Evolutionary conservation across 257 asterid species (phyloP).

Genomic region (Plectranthus barbatus): DNA sequence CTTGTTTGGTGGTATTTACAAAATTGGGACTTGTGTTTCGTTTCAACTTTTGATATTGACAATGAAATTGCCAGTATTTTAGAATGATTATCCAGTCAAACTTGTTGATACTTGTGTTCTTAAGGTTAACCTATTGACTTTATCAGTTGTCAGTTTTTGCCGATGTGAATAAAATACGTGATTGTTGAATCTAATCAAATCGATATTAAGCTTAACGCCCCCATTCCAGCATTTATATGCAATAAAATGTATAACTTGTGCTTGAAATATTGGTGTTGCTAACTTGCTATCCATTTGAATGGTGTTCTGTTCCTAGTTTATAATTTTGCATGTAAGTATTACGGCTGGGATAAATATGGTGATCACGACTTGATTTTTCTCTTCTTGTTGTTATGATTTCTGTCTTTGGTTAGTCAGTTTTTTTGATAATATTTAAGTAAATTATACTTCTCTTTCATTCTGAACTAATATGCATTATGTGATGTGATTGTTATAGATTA

Average conservation of each 20-base stretch:
- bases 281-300: background rate
- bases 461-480: background rate
- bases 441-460: background rate
- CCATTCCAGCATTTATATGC: background rate
- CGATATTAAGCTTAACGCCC: background rate
- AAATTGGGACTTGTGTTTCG: background rate
- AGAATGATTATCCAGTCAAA: too few relatives aligned
- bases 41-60: background rate
- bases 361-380: background rate
- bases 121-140: background rate
- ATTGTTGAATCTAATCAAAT: background rate
- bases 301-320: background rate
- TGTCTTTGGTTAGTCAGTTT: background rate
- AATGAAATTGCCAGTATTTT: too few relatives aligned
- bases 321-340: background rate
- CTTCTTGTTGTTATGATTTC: too few relatives aligned
- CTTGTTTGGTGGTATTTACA: background rate
- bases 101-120: background rate
- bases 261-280: background rate
- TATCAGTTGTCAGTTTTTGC: background rate
- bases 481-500: background rate
- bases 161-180: background rate
- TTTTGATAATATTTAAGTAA: background rate
- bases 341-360: background rate
- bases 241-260: background rate